A percentile compares a stretch with the other conserved stretches of the same genome.
Evolutionary conservation across 2,329 filamentous ascomycete species (phyloP).

Genomic region (Fonsecaea multimorphosa): DNA sequence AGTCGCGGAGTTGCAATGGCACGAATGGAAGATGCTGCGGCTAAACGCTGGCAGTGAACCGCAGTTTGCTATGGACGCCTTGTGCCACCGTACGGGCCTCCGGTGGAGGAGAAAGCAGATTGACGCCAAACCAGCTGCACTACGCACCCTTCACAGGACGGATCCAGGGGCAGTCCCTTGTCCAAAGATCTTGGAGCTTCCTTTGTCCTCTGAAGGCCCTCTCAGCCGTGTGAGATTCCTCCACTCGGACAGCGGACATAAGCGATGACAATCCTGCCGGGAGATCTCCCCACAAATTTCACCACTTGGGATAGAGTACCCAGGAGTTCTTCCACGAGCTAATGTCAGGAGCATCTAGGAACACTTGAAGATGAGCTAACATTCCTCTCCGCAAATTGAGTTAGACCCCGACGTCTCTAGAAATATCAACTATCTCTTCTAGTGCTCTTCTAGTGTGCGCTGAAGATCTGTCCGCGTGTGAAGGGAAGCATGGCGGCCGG

Average conservation of each 20-base stretch:
- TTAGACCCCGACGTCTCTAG: too few species aligned
- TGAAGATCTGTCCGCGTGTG: background rate
- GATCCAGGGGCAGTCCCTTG: background rate
- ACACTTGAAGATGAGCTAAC: background rate
- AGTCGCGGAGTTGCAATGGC: constrained; percentile 17
- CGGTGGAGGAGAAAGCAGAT: background rate
- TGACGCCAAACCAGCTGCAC: background rate
- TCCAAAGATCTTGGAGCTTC: background rate
- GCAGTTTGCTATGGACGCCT: background rate
- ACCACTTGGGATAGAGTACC: background rate
- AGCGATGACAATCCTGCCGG: background rate
- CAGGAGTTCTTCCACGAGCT: background rate
- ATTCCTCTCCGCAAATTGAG: background rate
- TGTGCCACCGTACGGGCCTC: background rate
- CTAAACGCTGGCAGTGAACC: constrained; percentile 13
- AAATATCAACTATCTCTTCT: background rate
- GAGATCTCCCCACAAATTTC: background rate
- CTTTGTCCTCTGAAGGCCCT: background rate
- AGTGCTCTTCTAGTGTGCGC: background rate
- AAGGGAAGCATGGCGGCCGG: background rate
- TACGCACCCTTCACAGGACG: background rate
- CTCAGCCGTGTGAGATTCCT: background rate
- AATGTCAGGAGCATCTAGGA: background rate
- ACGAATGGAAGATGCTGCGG: constrained; percentile 5
- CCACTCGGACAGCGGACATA: background rate